Percentiles rank a stretch among this genome's conserved stretches.
phyloP scores from a whole-genome alignment of 164 flowering plant genomes.

The Piper longum region DNA sequence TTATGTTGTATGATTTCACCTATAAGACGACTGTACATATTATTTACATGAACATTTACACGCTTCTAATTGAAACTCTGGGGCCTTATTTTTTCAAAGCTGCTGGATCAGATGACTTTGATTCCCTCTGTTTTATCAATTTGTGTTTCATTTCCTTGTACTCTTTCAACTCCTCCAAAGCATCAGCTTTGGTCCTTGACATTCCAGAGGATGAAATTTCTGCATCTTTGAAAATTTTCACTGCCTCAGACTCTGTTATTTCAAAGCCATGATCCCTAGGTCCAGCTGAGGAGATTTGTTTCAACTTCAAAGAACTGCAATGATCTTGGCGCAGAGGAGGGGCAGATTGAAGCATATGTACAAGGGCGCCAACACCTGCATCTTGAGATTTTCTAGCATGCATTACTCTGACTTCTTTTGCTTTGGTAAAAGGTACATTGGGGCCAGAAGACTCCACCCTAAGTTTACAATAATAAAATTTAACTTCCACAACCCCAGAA shows the following conservation, averaged over 20 bases:
- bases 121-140: slow-evolving; percentile 33
- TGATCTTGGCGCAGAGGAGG: slow-evolving; percentile 56
- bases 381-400: slow-evolving; percentile 40
- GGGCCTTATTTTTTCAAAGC: neutral
- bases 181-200: slow-evolving; percentile 61
- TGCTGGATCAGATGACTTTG: slow-evolving; percentile 8
- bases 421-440: slow-evolving; percentile 19
- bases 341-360: slow-evolving; percentile 53
- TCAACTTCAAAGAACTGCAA: slow-evolving; percentile 14
- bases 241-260: slow-evolving; percentile 7
- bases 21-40: neutral
- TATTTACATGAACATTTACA: neutral
- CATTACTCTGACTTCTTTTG: slow-evolving; percentile 25
- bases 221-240: slow-evolving; percentile 9
- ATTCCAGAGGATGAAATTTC: slow-evolving; percentile 23
- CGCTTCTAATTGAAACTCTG: neutral
- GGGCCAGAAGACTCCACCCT: slow-evolving; percentile 53
- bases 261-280: slow-evolving; percentile 8
- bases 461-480: neutral
- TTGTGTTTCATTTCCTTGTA: slow-evolving; percentile 45
- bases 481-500: neutral
- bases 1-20: too few relatives aligned
- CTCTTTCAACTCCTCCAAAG: slow-evolving; percentile 61
- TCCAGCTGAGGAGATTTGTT: slow-evolving; percentile 21
- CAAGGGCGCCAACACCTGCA: slow-evolving; percentile 75